Conservation (phyloP, 1,284 basidiomycete species). For the Heterobasidion parviporum region DNA sequence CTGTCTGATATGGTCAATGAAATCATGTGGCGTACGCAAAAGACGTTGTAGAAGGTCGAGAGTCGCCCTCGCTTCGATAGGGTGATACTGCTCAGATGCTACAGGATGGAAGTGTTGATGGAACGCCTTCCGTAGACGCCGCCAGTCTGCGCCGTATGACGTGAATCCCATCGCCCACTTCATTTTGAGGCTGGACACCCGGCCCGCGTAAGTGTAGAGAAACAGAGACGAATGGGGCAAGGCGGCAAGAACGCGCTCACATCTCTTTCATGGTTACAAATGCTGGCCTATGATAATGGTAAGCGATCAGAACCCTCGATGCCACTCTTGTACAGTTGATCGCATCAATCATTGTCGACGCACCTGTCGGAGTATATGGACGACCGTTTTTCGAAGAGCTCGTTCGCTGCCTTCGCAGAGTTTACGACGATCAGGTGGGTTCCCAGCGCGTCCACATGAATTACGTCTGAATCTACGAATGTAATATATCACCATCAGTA, state of each 20-base stretch:
- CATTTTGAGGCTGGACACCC: conserved; percentile 6
- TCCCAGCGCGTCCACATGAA: conserved; percentile 7
- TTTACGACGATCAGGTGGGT: conserved; percentile 11
- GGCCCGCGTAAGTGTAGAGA: background rate
- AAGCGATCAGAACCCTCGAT: background rate
- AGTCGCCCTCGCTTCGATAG: conserved; percentile 13
- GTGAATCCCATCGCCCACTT: conserved; percentile 12
- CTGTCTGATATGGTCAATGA: conserved; percentile 15
- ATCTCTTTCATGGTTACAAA: conserved; percentile 5
- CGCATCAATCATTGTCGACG: background rate
- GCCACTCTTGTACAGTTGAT: too few relatives aligned
- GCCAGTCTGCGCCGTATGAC: conserved; percentile 16
- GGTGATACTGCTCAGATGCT: conserved; percentile 11
- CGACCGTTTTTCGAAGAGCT: conserved; percentile 26
- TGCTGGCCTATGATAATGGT: conserved; percentile 1
- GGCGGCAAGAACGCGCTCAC: background rate
- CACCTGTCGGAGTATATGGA: conserved; percentile 14
- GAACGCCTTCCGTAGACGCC: conserved; percentile 15
- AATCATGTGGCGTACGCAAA: conserved; percentile 13
- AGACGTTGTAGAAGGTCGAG: conserved; percentile 15
- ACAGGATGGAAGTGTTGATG: conserved; percentile 15
- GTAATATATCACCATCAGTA: background rate
- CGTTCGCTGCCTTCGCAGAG: conserved; percentile 22
- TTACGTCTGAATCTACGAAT: conserved; percentile 7
- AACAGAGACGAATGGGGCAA: background rate